Evolutionary conservation across 2,329 filamentous ascomycete species (phyloP).

Genomic region (Colletotrichum tropicicola): DNA sequence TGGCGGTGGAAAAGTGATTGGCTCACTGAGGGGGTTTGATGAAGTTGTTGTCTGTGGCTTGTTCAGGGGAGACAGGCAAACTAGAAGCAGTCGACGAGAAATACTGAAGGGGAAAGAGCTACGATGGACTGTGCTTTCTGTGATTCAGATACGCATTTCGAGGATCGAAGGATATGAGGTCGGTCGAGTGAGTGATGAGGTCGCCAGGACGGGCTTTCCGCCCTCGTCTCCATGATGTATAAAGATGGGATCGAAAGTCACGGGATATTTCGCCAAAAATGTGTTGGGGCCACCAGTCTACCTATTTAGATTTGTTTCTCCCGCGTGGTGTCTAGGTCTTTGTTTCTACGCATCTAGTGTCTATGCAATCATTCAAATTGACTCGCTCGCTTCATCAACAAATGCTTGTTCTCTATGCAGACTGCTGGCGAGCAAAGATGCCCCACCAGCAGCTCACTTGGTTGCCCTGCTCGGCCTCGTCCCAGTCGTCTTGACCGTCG

Average conservation of each 20-base stretch:
- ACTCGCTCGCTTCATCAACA: background rate
- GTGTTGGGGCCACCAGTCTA: background rate
- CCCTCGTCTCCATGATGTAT: too few relatives aligned
- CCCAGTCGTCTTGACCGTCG: slow-evolving; percentile 79
- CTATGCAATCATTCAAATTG: background rate
- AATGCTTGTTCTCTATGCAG: background rate
- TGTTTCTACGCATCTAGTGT: background rate
- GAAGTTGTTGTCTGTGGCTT: too few relatives aligned
- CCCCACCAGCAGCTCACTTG: slow-evolving; percentile 76
- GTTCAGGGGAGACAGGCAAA: too few relatives aligned
- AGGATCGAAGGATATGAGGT: too few relatives aligned
- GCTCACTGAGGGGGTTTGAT: background rate
- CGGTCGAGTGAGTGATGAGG: too few relatives aligned
- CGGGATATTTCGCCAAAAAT: background rate
- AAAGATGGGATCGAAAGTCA: background rate
- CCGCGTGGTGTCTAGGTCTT: background rate
- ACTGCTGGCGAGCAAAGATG: slow-evolving; percentile 52
- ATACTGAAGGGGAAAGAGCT: too few relatives aligned
- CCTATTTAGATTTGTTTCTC: background rate
- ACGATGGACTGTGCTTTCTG: too few relatives aligned
- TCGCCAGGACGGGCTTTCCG: too few relatives aligned
- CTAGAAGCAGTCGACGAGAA: too few relatives aligned
- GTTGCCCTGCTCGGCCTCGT: slow-evolving; percentile 54
- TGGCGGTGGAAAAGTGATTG: background rate
- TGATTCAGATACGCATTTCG: too few relatives aligned